Conservation (phyloP, 1,284 basidiomycete species). For the Fistulinella cinereoalba region DNA sequence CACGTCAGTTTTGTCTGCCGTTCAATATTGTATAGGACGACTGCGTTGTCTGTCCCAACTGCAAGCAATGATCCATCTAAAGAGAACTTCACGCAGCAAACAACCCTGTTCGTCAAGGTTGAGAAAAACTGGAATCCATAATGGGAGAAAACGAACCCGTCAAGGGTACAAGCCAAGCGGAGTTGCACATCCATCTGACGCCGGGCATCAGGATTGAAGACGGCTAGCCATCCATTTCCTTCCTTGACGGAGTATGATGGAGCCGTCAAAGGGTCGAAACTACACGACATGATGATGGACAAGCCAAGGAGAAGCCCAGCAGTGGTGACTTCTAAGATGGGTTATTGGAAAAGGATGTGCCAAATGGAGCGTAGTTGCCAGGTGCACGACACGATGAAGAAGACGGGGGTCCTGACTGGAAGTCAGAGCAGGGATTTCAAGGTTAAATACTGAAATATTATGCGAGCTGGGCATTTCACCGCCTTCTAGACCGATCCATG, state of each 20-base stretch:
- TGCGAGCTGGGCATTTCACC: not conserved
- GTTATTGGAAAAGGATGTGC: not conserved
- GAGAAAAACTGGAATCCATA: constrained; percentile 2
- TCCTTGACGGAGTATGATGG: constrained; percentile 37
- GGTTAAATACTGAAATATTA: constrained; percentile 6
- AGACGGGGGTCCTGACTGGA: not conserved
- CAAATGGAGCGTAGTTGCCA: not conserved
- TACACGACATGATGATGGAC: constrained; percentile 21
- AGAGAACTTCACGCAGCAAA: constrained; percentile 35
- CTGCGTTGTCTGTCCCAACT: constrained; percentile 33
- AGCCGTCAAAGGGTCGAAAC: constrained; percentile 31
- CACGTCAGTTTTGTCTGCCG: constrained; percentile 31
- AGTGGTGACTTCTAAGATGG: constrained; percentile 9
- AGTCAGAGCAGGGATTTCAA: no score
- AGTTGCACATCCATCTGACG: constrained; percentile 39
- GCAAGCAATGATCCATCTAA: constrained; percentile 32
- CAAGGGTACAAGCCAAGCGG: constrained; percentile 22
- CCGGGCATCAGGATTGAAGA: constrained; percentile 35
- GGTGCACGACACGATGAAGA: not conserved
- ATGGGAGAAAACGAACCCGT: constrained; percentile 26
- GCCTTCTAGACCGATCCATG: constrained; percentile 8
- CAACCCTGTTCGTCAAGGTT: constrained; percentile 19
- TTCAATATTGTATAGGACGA: constrained; percentile 31
- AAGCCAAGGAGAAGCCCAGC: not conserved
- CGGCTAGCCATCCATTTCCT: constrained; percentile 35